These are phyloP conservation scores for Fraxinus latifolia DNA, from an alignment of 305 asterid genomes.

Conservation along the genomic window DNA sequence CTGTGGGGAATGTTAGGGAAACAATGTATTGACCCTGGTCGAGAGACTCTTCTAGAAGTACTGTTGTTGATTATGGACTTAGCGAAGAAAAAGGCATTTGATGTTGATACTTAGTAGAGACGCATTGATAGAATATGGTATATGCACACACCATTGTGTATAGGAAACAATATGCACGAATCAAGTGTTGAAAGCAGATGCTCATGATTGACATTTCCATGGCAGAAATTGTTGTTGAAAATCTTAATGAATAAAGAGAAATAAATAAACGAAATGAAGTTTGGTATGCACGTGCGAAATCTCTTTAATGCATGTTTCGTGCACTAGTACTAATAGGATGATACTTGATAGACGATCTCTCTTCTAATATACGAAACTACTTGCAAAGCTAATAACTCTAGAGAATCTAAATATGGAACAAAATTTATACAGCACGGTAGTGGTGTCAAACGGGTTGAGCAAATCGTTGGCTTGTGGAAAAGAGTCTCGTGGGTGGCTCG, in stretches of 20 bases:
- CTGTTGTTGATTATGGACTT: slow-evolving; percentile 7
- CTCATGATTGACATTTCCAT: not conserved
- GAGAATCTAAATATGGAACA: too few relatives aligned
- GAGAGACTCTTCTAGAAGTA: not conserved
- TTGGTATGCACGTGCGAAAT: not conserved
- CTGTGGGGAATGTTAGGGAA: not conserved
- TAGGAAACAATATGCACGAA: not conserved
- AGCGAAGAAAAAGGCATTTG: slow-evolving; percentile 18
- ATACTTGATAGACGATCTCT: not conserved
- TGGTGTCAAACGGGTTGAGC: too few relatives aligned
- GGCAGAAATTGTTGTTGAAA: not conserved
- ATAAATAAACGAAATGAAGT: not conserved
- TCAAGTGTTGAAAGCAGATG: too few relatives aligned
- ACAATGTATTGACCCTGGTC: not conserved
- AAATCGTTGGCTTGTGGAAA: too few relatives aligned
- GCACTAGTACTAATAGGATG: not conserved
- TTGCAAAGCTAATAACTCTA: not conserved
- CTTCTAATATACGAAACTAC: not conserved
- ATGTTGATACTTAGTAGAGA: not conserved
- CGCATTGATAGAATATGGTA: not conserved
- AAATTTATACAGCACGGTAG: too few relatives aligned
- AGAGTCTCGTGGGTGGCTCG: too few relatives aligned
- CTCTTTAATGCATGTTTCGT: not conserved
- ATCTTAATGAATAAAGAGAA: not conserved
- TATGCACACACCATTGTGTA: not conserved